Base-by-base conservation (phyloP, 306 rosid genomes). In the Chamaecrista fasciculata region DNA sequence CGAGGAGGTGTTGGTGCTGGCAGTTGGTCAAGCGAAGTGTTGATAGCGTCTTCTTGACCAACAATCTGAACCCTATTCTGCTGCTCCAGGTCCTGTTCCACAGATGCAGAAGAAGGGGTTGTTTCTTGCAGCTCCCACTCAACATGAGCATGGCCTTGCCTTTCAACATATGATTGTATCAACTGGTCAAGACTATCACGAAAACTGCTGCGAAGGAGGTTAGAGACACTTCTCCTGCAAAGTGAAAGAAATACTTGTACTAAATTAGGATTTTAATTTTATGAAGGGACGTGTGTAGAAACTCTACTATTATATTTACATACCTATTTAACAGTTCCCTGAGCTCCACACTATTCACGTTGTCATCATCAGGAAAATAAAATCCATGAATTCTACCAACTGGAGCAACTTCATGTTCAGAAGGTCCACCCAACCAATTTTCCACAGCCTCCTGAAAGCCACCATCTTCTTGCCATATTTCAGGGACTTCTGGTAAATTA, bases 171-270 rank as follows among this genome's bases (percentile, higher is more conserved):
- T 63, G 99, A 89, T 74, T 87, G 97, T 71, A 95, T 88, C 78
- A 95, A 75, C 50, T 83, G 97, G 76, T 95, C 86, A 52, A 95
- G 97, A 80, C 85, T 91, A 66, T 91, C 96, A 16, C 99, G 97
- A 33, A 95, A 95, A 61, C 92, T 96, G 82, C 99, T 95, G 43
- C 82, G 86, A 50, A 94, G 91, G 77, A 95, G 96, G 79, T 80
- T 95, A 76, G 99, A 95, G 71, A 95, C 99, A 76, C 99, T 89
- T 80, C 99, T 95, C 89, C 99, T 95, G 89, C 81, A 84, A 56
- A 56, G 68, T 59, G 42, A 80, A 51, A 80, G 14, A 58, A 65
- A 23, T 14, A 10, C n/a, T 47, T 39, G 16, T 43, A 48, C 56
- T 20, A 51, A 52, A 71, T 71, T 7, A 58, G 33, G 15, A 5